Percentiles rank a stretch among this genome's conserved stretches.
phyloP scores from a whole-genome alignment of 495 filamentous ascomycete species.

The Aspergillus cavernicola region DNA sequence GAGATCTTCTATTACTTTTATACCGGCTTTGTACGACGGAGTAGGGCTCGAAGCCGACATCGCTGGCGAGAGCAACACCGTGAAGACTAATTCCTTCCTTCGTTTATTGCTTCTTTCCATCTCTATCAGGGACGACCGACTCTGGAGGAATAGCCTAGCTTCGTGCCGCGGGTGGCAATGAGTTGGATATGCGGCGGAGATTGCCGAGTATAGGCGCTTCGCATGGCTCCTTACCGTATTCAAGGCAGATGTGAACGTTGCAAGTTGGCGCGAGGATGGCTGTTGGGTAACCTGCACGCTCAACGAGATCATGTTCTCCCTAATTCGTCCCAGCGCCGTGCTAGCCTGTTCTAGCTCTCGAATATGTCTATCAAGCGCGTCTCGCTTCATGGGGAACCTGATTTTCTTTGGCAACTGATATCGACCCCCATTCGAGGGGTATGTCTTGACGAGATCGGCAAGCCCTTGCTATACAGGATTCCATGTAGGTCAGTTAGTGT shows the following conservation, averaged over 20 bases:
- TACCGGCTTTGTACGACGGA: background rate
- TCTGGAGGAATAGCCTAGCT: conserved; percentile 4
- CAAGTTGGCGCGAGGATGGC: background rate
- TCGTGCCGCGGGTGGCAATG: conserved; percentile 2
- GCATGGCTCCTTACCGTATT: background rate
- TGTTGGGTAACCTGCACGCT: background rate
- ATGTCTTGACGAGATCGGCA: background rate
- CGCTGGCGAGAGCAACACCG: background rate
- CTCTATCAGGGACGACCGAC: background rate
- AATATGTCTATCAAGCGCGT: conserved; percentile 6
- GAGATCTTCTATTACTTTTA: background rate
- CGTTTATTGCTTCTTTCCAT: background rate
- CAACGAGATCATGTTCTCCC: background rate
- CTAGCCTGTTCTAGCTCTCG: background rate
- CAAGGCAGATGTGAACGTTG: background rate
- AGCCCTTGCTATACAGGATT: background rate
- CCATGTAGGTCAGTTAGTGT: background rate
- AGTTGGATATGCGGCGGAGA: background rate
- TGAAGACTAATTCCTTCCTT: background rate
- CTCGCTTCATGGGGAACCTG: conserved; percentile 4
- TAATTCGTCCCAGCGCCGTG: background rate
- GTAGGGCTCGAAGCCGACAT: background rate
- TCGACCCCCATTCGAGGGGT: background rate
- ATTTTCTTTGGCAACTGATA: conserved; percentile 21
- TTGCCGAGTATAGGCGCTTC: conserved; percentile 1